Percentiles rank a stretch among this genome's conserved stretches.
These are phyloP conservation scores for Galerina marginata DNA, from an alignment of 768 basidiomycete genomes.

Conservation along the genomic window DNA sequence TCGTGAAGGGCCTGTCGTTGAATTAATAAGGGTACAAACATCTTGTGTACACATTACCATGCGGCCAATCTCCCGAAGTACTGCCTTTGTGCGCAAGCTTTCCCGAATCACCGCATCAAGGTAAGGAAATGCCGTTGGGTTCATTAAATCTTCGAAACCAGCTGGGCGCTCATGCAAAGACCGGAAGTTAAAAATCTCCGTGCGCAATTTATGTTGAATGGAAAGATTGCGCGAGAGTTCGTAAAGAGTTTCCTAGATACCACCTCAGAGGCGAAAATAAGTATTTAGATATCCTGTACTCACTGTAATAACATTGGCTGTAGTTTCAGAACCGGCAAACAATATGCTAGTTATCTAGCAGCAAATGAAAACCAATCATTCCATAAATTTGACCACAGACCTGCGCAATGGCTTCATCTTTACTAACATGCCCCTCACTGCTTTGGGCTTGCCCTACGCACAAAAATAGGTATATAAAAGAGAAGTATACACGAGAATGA, in stretches of 20 bases:
- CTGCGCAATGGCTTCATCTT: constrained; percentile 2
- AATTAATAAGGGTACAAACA: background rate
- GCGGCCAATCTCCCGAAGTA: constrained; percentile 1
- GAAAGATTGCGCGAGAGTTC: constrained; percentile 2
- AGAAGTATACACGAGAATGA: too few species aligned
- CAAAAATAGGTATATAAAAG: too few species aligned
- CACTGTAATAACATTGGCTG: constrained; percentile 2
- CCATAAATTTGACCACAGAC: background rate
- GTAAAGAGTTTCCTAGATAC: constrained; percentile 6
- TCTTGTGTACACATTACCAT: background rate
- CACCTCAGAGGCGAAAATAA: background rate
- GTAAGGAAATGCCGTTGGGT: background rate
- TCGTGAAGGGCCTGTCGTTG: constrained; percentile 4
- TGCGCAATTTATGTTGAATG: constrained; percentile 1
- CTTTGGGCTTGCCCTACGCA: background rate
- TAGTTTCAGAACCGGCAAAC: constrained; percentile 7
- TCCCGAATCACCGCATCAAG: constrained; percentile 5
- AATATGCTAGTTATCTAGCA: background rate
- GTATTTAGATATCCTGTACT: background rate
- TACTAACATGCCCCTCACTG: background rate
- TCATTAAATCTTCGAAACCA: constrained; percentile 6
- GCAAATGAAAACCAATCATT: background rate
- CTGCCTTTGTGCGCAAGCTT: constrained; percentile 1
- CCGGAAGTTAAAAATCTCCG: background rate
- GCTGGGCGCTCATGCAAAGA: background rate